Base-by-base conservation (phyloP, 441 rosid genomes). In the Mallotus japonicus region DNA sequence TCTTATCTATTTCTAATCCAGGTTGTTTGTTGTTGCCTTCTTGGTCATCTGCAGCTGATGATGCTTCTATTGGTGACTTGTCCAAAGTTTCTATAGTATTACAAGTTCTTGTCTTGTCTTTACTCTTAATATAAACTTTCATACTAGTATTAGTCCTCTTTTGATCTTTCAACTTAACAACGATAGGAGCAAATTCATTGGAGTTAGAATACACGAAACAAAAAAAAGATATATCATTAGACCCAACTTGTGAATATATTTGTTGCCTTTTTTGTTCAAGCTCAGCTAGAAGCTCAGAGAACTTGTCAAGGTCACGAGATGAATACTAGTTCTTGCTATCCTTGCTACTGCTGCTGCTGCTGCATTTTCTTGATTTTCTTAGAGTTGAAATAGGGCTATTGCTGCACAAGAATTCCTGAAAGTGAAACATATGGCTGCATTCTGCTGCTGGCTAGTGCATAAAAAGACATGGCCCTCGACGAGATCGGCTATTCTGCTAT, bases 311-410 rank as follows among this genome's bases (percentile, higher is more conserved):
- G 19, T 96, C 94, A 14, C 86, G 92, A 6, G 67, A 56, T 13
- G 93, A 85, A 76, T 86, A 92, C 0, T 95, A 96, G 89, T 92
- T 92, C 68, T 85, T 87, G 81, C 46, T 79, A 6, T 77, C 51
- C 68, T 73, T 81, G 37, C 71, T 79, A n/a, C 34, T 46, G 79
- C n/a, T n/a, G n/a, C n/a, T n/a, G n/a, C 22, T 75, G 60, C 71
- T 73, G 37, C 37, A 32, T 59, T 76, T 83, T 54, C 81, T 81
- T 59, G 91, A 77, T 76, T 73, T 80, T 60, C 73, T 82, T 60
- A 90, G 90, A 2, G 90, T 70, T 5, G 86, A 67, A 76, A 57
- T 59, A 0, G 72, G 81, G 71, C 75, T 62, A 4, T 46, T 54
- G 62, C 50, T 15, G 37, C 70, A 78, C 61, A 62, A 64, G 62